A percentile compares a stretch with the other conserved stretches of the same genome.
Evolutionary conservation across 2,329 filamentous ascomycete species (phyloP).

Genomic region (Stachybotrys chartarum): DNA sequence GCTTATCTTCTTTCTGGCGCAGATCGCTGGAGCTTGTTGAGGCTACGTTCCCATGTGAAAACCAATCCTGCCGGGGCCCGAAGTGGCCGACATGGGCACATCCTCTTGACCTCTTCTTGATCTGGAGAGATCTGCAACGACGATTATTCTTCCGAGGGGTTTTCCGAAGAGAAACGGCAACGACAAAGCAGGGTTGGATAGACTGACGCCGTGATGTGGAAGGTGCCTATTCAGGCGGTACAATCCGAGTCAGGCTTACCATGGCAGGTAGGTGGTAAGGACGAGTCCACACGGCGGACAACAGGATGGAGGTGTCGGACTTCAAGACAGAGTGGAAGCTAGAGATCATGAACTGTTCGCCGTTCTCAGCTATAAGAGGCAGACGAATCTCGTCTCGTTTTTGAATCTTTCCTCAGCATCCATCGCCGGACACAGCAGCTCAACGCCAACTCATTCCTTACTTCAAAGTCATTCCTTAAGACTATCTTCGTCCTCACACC

Average conservation of each 20-base stretch:
- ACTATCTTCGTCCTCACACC: background rate
- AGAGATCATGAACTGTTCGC: background rate
- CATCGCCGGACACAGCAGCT: background rate
- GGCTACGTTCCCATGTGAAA: background rate
- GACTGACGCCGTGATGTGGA: background rate
- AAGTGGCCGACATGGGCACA: background rate
- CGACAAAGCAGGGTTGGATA: background rate
- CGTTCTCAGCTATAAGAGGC: background rate
- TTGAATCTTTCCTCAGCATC: background rate
- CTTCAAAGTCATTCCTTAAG: background rate
- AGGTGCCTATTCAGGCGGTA: background rate
- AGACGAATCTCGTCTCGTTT: background rate
- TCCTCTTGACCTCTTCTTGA: background rate
- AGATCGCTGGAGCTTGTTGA: background rate
- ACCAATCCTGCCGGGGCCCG: background rate
- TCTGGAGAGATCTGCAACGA: background rate
- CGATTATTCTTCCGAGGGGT: background rate
- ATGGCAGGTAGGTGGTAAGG: background rate
- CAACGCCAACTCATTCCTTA: background rate
- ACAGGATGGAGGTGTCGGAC: background rate
- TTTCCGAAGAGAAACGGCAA: background rate
- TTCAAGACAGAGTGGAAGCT: background rate
- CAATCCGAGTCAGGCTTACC: background rate
- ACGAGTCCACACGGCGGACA: background rate
- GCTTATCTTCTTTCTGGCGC: background rate